phyloP scores from a whole-genome alignment of 768 basidiomycete genomes.

The Hygrocybe punicea region DNA sequence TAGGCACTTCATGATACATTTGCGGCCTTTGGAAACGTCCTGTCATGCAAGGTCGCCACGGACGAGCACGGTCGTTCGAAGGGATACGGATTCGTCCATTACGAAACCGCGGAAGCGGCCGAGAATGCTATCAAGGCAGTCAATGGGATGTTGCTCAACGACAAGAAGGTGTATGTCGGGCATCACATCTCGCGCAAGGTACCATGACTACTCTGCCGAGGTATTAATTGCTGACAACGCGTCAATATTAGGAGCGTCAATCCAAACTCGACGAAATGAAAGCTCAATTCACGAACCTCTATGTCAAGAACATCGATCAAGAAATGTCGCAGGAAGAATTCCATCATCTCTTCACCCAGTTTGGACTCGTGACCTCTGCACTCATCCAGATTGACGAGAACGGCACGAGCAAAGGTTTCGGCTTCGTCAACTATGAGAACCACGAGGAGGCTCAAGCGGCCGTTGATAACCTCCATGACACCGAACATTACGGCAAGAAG shows the following conservation, averaged over 20 bases:
- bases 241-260: slow-evolving; percentile 72
- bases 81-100: slow-evolving; percentile 99
- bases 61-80: slow-evolving; percentile 94
- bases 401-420: slow-evolving; percentile 94
- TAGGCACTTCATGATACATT: slow-evolving; percentile 99
- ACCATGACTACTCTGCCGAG: slow-evolving; percentile 14
- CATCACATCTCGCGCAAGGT: slow-evolving; percentile 97
- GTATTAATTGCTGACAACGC: background rate
- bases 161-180: slow-evolving; percentile 99
- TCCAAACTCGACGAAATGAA: slow-evolving; percentile 98
- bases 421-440: slow-evolving; percentile 93
- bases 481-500: slow-evolving; percentile 79
- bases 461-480: slow-evolving; percentile 85
- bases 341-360: slow-evolving; percentile 69
- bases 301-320: slow-evolving; percentile 92
- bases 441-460: slow-evolving; percentile 92
- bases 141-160: slow-evolving; percentile 98
- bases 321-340: slow-evolving; percentile 87
- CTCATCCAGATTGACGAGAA: slow-evolving; percentile 79
- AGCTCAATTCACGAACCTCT: slow-evolving; percentile 96
- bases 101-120: slow-evolving; percentile 95
- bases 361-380: slow-evolving; percentile 85
- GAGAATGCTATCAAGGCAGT: slow-evolving; percentile 96
- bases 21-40: slow-evolving; percentile 95
- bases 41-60: slow-evolving; percentile 98